These are phyloP conservation scores for Pseudocercospora musae DNA, from an alignment of 2,329 filamentous ascomycete species.

Conservation along the genomic window DNA sequence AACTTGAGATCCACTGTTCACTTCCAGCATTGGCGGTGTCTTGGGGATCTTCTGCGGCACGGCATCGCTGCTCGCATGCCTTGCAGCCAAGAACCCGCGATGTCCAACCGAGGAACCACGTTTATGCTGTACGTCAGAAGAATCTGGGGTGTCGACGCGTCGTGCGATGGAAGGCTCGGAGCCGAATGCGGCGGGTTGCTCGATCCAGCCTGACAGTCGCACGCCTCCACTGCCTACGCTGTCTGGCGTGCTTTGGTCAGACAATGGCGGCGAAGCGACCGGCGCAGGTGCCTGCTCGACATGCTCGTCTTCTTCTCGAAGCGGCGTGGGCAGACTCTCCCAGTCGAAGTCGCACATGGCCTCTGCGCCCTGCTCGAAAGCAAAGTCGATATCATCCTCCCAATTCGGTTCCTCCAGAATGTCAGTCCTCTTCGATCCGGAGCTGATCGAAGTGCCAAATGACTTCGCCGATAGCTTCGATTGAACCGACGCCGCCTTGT, in stretches of 20 bases:
- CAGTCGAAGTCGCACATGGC: slow-evolving; percentile 61
- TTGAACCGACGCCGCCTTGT: slow-evolving; percentile 9
- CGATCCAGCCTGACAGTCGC: slow-evolving; percentile 19
- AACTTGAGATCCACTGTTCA: slow-evolving; percentile 12
- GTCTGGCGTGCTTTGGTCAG: slow-evolving; percentile 12
- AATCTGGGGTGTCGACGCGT: background rate
- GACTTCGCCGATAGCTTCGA: slow-evolving; percentile 17
- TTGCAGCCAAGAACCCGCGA: slow-evolving; percentile 32
- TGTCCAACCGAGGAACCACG: slow-evolving; percentile 32
- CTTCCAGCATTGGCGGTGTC: slow-evolving; percentile 10
- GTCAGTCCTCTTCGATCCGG: slow-evolving; percentile 15
- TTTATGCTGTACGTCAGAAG: slow-evolving; percentile 13
- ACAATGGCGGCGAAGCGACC: slow-evolving; percentile 10
- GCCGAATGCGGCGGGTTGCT: slow-evolving; percentile 15
- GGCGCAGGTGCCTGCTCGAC: background rate
- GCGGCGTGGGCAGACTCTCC: slow-evolving; percentile 33
- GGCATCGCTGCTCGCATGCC: slow-evolving; percentile 22
- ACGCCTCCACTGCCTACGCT: slow-evolving; percentile 20
- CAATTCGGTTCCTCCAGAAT: slow-evolving; percentile 46
- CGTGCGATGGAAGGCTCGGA: slow-evolving; percentile 7
- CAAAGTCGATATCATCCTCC: slow-evolving; percentile 63
- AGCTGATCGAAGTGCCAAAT: slow-evolving; percentile 11
- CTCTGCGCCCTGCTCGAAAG: slow-evolving; percentile 59
- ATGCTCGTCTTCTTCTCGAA: slow-evolving; percentile 12
- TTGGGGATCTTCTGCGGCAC: slow-evolving; percentile 8